phyloP scores from a whole-genome alignment of 2,329 filamentous ascomycete genomes.

The Periglandula ipomoeae region DNA sequence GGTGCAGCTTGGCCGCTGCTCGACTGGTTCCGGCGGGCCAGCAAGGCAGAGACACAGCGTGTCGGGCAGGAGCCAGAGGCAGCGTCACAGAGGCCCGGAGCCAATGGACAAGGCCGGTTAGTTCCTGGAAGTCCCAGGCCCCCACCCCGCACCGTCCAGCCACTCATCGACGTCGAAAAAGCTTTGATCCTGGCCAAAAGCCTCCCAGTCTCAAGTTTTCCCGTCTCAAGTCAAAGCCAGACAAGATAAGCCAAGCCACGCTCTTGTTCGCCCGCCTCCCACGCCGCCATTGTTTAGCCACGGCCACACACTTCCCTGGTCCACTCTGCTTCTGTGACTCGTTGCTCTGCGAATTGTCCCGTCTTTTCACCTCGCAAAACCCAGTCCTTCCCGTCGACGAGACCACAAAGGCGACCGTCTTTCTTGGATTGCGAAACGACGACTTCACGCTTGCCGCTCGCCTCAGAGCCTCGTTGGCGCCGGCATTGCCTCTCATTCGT shows the following conservation, averaged over 20 bases:
- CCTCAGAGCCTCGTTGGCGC: neutral
- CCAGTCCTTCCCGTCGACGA: neutral
- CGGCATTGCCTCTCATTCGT: neutral
- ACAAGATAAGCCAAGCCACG: neutral
- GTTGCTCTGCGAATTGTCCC: neutral
- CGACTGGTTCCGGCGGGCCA: neutral
- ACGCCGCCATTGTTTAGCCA: neutral
- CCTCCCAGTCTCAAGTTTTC: too few relatives aligned
- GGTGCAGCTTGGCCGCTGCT: neutral
- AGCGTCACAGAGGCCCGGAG: too few relatives aligned
- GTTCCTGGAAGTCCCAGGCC: too few relatives aligned
- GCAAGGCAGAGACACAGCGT: too few relatives aligned
- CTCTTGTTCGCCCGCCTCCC: neutral
- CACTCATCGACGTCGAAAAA: neutral
- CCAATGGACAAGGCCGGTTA: too few relatives aligned
- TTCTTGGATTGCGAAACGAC: neutral
- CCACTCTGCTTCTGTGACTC: slow-evolving; percentile 1
- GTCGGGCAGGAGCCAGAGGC: too few relatives aligned
- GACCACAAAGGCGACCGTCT: neutral
- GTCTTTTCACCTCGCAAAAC: neutral
- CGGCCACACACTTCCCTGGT: neutral
- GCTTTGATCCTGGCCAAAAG: neutral
- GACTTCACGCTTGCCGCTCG: neutral
- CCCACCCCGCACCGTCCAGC: neutral
- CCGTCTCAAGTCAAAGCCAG: too few relatives aligned